Evolutionary conservation across 2,329 filamentous ascomycete species (phyloP), one percentile per base, ranked within the genome.

Genomic region (Cladosporium cucumerinum): DNA sequence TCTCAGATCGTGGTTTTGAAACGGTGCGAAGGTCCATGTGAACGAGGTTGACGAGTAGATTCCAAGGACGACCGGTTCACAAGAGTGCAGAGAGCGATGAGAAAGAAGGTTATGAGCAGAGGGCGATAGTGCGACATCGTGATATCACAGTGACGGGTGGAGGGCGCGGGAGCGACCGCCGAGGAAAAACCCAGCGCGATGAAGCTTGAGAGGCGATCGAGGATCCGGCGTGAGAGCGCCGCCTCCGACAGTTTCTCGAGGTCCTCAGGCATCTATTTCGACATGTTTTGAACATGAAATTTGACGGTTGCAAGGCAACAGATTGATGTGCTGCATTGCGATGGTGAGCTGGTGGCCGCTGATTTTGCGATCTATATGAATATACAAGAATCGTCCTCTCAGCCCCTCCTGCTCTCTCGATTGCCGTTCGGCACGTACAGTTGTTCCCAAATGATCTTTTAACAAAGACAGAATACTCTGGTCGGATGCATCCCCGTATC

Each of bases 71-170:
- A 28, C 21, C 12, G 28, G 28, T 16, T 39, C 5, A 1, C 21
- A 57, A 32, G 14, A 36, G 32, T 26, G 7, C 54, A 57, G 54
- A 25, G n/a, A 21, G 21, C 54, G 12, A 57, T 6, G 32, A 57
- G 54, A 39, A 57, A 57, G 54, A 39, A 57, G 54, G 54, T 57
- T 57, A 21, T 23, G 54, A 36, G 54, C 54, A 57, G 21, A 28
- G 26, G 54, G 54, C 54, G 21, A 57, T 12, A 34, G 54, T 36
- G 32, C 2, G 54, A 57, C 7, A 57, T 39, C 28, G 54, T 54
- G 51, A 32, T 16, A 54, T 30, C 51, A 54, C 28, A 30, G 30
- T 54, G 51, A 54, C 39, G 39, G n/a, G 18, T 43, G 36, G 39
- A 46, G 39, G n/a, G 51, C 51, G 39, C 51, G 51, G 51, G 18